A percentile compares a stretch with the other conserved stretches of the same genome.
Conservation (phyloP, 2,329 filamentous ascomycete genomes). For the Exophiala bonariae region DNA sequence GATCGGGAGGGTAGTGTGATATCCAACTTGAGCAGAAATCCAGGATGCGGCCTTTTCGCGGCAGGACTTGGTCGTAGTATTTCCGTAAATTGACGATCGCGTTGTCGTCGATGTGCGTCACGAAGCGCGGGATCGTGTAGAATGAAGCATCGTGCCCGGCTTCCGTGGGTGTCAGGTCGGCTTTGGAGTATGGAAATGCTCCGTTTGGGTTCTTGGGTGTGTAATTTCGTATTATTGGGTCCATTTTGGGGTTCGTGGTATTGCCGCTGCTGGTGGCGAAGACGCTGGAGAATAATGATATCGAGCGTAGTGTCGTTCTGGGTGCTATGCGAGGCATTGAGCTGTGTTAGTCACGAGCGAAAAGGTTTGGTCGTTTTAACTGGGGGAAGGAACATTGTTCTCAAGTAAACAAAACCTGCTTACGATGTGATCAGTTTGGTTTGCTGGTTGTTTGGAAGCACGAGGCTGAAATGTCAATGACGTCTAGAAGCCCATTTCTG, state of each 20-base stretch:
- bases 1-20: conserved; percentile 42
- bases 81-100: conserved; percentile 45
- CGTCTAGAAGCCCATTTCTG: too few relatives aligned
- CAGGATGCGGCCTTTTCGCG: conserved; percentile 42
- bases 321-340: conserved; percentile 21
- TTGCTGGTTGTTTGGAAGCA: too few relatives aligned
- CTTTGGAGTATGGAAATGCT: conserved; percentile 27
- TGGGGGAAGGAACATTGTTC: too few relatives aligned
- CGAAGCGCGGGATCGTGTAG: conserved; percentile 44
- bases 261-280: conserved; percentile 15
- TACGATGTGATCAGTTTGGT: too few relatives aligned
- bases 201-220: conserved; percentile 17
- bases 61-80: conserved; percentile 50
- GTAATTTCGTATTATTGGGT: conserved; percentile 17
- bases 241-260: too few relatives aligned
- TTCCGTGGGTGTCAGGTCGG: conserved; percentile 29
- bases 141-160: conserved; percentile 27
- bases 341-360: too few relatives aligned
- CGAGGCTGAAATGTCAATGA: too few relatives aligned
- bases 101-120: conserved; percentile 55
- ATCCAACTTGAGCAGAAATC: conserved; percentile 56
- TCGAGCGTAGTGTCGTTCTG: conserved; percentile 13
- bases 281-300: conserved; percentile 19
- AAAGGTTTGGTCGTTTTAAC: too few relatives aligned
- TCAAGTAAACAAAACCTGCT: too few relatives aligned